These are phyloP conservation scores for Malassezia nana DNA, from an alignment of 1,284 basidiomycete genomes.

Conservation along the genomic window DNA sequence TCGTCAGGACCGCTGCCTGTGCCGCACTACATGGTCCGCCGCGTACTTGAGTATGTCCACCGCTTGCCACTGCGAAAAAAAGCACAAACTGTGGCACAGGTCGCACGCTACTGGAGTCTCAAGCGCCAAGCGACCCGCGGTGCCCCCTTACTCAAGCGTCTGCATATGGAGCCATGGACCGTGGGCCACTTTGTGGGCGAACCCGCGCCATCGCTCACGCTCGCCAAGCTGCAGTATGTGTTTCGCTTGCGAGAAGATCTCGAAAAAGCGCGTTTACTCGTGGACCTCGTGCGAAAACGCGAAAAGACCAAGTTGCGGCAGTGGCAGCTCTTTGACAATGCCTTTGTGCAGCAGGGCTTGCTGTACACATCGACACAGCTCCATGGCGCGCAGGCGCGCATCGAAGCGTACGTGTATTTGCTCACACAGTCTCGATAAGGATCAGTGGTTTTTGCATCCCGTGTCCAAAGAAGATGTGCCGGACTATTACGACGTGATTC, in stretches of 20 bases:
- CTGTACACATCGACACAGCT: conserved; percentile 58
- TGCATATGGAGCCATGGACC: conserved; percentile 97
- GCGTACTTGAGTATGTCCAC: conserved; percentile 66
- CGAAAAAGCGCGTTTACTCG: conserved; percentile 62
- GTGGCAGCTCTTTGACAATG: conserved; percentile 60
- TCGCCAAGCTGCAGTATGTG: conserved; percentile 60
- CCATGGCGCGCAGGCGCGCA: conserved; percentile 60
- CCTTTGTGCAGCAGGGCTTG: conserved; percentile 57
- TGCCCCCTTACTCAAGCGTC: conserved; percentile 79
- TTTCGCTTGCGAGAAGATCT: conserved; percentile 67
- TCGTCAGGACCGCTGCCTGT: conserved; percentile 53
- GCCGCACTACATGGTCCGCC: conserved; percentile 55
- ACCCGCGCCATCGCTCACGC: conserved; percentile 56
- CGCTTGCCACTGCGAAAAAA: conserved; percentile 69
- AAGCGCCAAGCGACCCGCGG: conserved; percentile 86
- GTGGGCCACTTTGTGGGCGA: conserved; percentile 62
- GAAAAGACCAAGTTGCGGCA: conserved; percentile 74
- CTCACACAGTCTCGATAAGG: conserved; percentile 29
- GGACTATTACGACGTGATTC: conserved; percentile 81
- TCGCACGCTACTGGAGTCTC: conserved; percentile 91
- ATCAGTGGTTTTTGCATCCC: conserved; percentile 31
- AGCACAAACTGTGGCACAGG: conserved; percentile 62
- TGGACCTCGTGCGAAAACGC: conserved; percentile 65
- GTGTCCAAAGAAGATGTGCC: conserved; percentile 65
- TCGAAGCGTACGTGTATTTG: conserved; percentile 57